phyloP scores from a whole-genome alignment of 257 asterid species.

The Fraxinus cuspidata region DNA sequence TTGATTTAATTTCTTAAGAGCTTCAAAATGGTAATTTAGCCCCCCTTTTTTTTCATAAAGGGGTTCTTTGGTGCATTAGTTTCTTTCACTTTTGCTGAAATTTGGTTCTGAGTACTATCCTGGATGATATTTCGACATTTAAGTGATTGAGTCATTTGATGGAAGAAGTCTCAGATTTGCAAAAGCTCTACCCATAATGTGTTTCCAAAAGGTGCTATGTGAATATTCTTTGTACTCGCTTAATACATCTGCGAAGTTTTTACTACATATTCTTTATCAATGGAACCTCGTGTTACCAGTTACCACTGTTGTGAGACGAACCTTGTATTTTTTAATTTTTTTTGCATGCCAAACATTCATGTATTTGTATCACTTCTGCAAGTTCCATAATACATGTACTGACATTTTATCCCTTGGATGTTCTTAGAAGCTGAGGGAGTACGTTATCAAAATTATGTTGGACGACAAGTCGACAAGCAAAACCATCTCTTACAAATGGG shows the following conservation, averaged over 20 bases:
- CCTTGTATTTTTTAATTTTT: not conserved
- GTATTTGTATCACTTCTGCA: not conserved
- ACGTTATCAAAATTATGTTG: slow-evolving; percentile 62
- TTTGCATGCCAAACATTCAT: not conserved
- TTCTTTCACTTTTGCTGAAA: not conserved
- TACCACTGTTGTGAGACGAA: not conserved
- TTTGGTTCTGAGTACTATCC: not conserved
- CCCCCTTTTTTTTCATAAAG: not conserved
- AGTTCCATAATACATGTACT: not conserved
- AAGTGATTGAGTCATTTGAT: not conserved
- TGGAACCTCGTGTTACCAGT: not conserved
- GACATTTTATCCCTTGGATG: slow-evolving; percentile 12
- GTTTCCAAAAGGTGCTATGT: not conserved
- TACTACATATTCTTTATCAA: not conserved
- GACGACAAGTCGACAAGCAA: slow-evolving; percentile 70
- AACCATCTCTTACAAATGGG: slow-evolving; percentile 64
- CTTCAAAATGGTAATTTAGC: not conserved
- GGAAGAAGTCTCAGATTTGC: not conserved
- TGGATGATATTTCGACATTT: not conserved
- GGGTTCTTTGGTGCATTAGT: not conserved
- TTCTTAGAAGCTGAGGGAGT: slow-evolving; percentile 53
- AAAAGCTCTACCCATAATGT: not conserved
- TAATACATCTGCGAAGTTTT: not conserved
- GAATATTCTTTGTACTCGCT: not conserved
- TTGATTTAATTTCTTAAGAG: not conserved